Conservation (phyloP, 352 stramenopile species). For the Phytophthora hibernalis region DNA sequence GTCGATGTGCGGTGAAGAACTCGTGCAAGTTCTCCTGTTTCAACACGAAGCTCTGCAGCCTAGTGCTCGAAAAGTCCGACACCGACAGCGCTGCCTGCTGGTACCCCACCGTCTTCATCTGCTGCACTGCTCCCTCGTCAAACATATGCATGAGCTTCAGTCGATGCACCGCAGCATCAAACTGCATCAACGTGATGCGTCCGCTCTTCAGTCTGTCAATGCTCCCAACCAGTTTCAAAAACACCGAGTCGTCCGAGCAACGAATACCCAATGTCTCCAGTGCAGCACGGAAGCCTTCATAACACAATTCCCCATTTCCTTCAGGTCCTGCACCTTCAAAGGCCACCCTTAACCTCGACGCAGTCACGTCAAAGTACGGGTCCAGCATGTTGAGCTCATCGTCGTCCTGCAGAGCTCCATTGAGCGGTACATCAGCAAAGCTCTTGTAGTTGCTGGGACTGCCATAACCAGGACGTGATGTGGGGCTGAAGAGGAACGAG, state of each 20-base stretch:
- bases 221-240: constrained; percentile 75
- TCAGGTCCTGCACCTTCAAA: constrained; percentile 74
- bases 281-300: constrained; percentile 64
- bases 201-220: constrained; percentile 59
- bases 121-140: constrained; percentile 66
- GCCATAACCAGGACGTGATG: constrained; percentile 36
- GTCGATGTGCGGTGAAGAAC: constrained; percentile 81
- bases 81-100: constrained; percentile 67
- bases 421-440: constrained; percentile 49
- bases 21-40: constrained; percentile 54
- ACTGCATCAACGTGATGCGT: constrained; percentile 71
- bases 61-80: constrained; percentile 80
- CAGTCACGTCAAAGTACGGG: constrained; percentile 87
- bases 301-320: constrained; percentile 54
- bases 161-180: constrained; percentile 84
- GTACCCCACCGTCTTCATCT: constrained; percentile 64
- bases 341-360: constrained; percentile 68
- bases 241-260: constrained; percentile 71
- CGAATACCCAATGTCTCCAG: constrained; percentile 77
- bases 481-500: constrained; percentile 82
- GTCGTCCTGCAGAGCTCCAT: constrained; percentile 47
- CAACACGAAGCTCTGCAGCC: constrained; percentile 74
- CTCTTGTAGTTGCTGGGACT: constrained; percentile 49
- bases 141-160: constrained; percentile 91
- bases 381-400: constrained; percentile 87